phyloP scores from a whole-genome alignment of 75 land plant genomes.

The Isoetes taiwanensis region DNA sequence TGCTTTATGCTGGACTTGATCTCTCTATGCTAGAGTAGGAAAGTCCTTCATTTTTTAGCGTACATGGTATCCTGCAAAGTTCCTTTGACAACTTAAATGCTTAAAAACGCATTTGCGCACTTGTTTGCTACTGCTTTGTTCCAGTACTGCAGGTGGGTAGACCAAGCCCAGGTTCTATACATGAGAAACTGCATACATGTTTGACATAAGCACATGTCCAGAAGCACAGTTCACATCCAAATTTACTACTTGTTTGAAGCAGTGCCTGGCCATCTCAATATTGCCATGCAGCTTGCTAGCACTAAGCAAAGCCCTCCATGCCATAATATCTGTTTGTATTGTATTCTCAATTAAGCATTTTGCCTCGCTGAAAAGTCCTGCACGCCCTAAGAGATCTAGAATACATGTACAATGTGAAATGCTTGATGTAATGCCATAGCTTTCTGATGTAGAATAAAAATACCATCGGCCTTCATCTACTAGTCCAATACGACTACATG shows the following conservation, averaged over 20 bases:
- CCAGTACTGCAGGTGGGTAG: no score
- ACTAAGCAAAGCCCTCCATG: slow-evolving; percentile 52
- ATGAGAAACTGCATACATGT: neutral
- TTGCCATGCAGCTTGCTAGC: no score
- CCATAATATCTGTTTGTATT: slow-evolving; percentile 34
- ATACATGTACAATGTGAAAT: slow-evolving; percentile 51
- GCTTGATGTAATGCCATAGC: slow-evolving; percentile 25
- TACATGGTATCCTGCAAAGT: no score
- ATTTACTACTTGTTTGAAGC: neutral
- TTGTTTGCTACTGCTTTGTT: no score
- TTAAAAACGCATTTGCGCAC: no score
- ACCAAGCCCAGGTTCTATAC: no score
- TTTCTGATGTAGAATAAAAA: slow-evolving; percentile 28
- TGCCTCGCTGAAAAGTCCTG: slow-evolving; percentile 47
- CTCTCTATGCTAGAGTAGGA: no score
- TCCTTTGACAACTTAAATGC: no score
- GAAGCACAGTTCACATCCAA: neutral
- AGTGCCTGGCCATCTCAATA: no score
- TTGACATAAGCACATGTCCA: neutral
- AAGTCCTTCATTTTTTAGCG: no score
- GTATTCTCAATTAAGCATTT: slow-evolving; percentile 19
- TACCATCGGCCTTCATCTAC: slow-evolving; percentile 5
- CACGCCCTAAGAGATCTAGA: slow-evolving; percentile 52
- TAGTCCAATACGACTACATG: slow-evolving; percentile 29
- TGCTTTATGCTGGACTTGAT: no score